Conservation (phyloP, 179 eudicot genomes). For the Heliamphora pulchella region DNA sequence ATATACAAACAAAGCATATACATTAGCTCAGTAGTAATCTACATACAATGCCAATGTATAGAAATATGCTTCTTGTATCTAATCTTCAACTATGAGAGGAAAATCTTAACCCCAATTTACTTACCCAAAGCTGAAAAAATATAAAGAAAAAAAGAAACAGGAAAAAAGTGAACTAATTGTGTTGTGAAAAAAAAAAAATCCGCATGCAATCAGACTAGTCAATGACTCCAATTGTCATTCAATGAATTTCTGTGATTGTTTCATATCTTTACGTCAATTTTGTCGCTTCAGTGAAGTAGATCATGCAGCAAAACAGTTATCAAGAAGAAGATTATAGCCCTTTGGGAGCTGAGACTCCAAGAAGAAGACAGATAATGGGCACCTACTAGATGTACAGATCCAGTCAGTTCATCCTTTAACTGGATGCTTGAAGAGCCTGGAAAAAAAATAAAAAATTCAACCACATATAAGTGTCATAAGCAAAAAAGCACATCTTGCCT, state of each 20-base stretch:
- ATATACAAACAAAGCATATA: conserved; percentile 8
- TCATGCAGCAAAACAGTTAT: conserved; percentile 15
- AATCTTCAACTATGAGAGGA: neutral
- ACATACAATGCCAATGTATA: conserved; percentile 4
- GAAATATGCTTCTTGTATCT: neutral
- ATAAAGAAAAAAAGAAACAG: too few species aligned
- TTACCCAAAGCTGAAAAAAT: too few species aligned
- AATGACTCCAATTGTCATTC: neutral
- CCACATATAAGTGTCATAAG: neutral
- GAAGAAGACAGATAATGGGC: conserved; percentile 58
- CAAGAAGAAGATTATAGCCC: conserved; percentile 16
- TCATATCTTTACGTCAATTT: neutral
- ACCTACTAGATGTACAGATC: conserved; percentile 74
- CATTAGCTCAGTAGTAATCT: neutral
- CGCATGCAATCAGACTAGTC: neutral
- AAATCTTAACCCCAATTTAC: neutral
- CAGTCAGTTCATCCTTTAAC: conserved; percentile 64
- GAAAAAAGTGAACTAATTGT: too few species aligned
- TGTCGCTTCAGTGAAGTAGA: conserved; percentile 2
- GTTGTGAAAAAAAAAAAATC: neutral
- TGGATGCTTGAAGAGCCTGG: conserved; percentile 86
- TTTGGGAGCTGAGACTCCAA: conserved; percentile 16
- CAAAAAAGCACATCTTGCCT: neutral
- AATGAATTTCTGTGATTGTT: neutral
- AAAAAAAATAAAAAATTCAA: conserved; percentile 4